Evolutionary conservation across 257 asterid genomes (phyloP).

Genomic region (Thymus quinquecostatus): DNA sequence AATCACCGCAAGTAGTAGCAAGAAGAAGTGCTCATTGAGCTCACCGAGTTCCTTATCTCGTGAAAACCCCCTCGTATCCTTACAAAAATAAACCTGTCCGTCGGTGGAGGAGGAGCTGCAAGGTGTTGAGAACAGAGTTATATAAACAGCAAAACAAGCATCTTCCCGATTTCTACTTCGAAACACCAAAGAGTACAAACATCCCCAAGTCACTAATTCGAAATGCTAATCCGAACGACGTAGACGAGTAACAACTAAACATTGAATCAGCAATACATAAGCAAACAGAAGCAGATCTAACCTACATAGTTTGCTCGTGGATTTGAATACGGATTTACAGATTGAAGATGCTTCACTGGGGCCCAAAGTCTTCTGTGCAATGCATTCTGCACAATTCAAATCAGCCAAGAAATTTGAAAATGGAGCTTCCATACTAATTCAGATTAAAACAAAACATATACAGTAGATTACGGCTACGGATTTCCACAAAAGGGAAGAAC

Average conservation of each 20-base stretch:
- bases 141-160: constrained; percentile 17
- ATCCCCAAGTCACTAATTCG: background rate
- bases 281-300: constrained; percentile 55
- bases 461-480: constrained; percentile 11
- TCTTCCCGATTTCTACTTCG: constrained; percentile 1
- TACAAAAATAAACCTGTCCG: constrained; percentile 77
- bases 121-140: constrained; percentile 23
- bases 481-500: constrained; percentile 25
- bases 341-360: constrained; percentile 73
- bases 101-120: constrained; percentile 67
- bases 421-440: background rate
- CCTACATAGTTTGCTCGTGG: constrained; percentile 84
- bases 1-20: background rate
- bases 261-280: background rate
- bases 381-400: constrained; percentile 55
- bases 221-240: constrained; percentile 14
- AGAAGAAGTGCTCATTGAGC: constrained; percentile 29
- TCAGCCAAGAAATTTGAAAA: constrained; percentile 16
- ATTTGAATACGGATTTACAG: constrained; percentile 79
- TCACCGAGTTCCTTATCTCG: constrained; percentile 91
- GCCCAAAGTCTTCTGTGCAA: constrained; percentile 83
- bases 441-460: constrained; percentile 13
- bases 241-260: background rate
- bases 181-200: constrained; percentile 2
- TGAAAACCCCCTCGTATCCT: constrained; percentile 96